Base-by-base conservation (phyloP, 2,329 filamentous ascomycete genomes). In the Beauveria sp. region DNA sequence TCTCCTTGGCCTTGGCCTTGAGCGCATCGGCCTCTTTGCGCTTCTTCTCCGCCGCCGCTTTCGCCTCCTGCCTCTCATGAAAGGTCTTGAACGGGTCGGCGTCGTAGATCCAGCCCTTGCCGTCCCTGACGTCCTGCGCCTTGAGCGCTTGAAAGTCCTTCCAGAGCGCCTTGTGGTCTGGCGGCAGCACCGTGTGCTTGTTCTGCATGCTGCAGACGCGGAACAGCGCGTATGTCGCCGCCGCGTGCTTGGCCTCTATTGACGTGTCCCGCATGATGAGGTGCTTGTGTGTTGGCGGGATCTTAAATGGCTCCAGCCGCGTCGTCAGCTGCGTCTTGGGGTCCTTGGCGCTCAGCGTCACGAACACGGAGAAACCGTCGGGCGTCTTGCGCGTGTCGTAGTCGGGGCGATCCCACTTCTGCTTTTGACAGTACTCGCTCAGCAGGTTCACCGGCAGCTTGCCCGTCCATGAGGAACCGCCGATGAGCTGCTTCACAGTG, bases 191-290 rank as follows among this genome's bases (percentile, higher is more conserved):
- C 79, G 92, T 96, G 71, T 96, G 91, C 68, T 97, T 85, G 71
- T 98, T 98, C 75, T 93, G 92, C 87, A 96, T 96, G 71, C 89
- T 97, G 74, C 90, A 93, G 3, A 98, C 90, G 55, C 95, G 84
- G 71, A 95, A 98, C 9, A 99, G 81, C 3, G 88, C 90, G 75
- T 96, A 98, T 0, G 93, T 91, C 4, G 95, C 95, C 9, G 93
- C 92, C 66, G 96, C 95, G 77, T 99, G 93, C 63, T 89, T 87
- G 22, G 95, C 93, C 78, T 99, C 95, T 10, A 98, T 81, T 1
- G 92, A 86, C 5, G 90, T 95, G 7, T 90, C 83, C 71, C 90
- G 88, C 58, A 82, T 80, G 26, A 91, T 88, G 62, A 95, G 79
- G 62, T 93, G 85, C 67, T 89, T 89, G 70, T 95, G 87, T 58